Percentiles rank a stretch among this genome's conserved stretches.
Evolutionary conservation across 768 basidiomycete species (phyloP).

Genomic region (Lyophyllum semitale): DNA sequence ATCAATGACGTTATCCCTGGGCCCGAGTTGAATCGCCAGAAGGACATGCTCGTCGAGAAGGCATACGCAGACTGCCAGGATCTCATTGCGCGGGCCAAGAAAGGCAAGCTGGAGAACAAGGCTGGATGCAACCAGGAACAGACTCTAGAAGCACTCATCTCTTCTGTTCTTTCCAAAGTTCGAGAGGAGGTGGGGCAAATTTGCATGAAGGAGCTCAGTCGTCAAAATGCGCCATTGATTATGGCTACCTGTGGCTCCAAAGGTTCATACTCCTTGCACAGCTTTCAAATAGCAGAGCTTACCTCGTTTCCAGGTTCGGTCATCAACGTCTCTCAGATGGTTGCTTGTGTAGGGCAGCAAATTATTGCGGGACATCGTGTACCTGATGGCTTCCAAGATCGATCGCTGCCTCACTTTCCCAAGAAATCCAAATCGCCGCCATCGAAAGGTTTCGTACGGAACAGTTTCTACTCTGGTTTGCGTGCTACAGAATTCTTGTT

Average conservation of each 20-base stretch:
- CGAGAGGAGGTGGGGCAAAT: conserved; percentile 96
- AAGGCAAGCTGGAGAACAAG: conserved; percentile 91
- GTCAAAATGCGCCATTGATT: conserved; percentile 95
- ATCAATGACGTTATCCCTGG: conserved; percentile 99
- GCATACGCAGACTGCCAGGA: conserved; percentile 89
- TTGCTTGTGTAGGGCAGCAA: conserved; percentile 99
- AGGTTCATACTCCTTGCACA: conserved; percentile 47
- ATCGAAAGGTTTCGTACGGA: conserved; percentile 97
- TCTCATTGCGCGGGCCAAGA: conserved; percentile 87
- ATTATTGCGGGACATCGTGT: conserved; percentile 98
- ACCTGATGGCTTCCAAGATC: conserved; percentile 98
- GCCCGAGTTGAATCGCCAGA: conserved; percentile 73
- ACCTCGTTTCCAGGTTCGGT: conserved; percentile 66
- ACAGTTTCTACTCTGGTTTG: conserved; percentile 94
- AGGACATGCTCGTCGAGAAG: conserved; percentile 82
- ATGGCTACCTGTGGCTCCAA: conserved; percentile 99
- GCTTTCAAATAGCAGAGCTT: not conserved
- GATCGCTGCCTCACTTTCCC: conserved; percentile 97
- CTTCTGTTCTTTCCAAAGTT: conserved; percentile 90
- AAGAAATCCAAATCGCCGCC: conserved; percentile 97
- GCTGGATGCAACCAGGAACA: conserved; percentile 98
- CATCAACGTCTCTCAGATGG: conserved; percentile 99
- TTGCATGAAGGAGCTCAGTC: conserved; percentile 97
- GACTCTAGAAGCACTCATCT: conserved; percentile 95
- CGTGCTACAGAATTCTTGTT: conserved; percentile 95